phyloP scores from a whole-genome alignment of 1,139 yeast genomes.

The Sugiyamaella novakii region DNA sequence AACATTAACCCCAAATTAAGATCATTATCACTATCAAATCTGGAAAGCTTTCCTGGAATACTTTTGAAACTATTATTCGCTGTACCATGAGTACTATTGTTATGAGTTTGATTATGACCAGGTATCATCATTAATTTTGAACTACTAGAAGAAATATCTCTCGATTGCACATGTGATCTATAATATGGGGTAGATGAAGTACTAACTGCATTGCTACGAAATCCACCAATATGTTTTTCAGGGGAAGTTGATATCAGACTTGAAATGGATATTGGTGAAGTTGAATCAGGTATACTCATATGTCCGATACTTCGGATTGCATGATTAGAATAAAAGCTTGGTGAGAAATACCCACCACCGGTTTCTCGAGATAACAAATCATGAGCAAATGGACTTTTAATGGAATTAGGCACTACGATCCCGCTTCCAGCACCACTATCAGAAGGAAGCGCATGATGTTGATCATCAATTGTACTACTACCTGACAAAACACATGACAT shows the following conservation, averaged over 20 bases:
- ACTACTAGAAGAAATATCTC: slow-evolving; percentile 18
- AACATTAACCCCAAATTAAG: slow-evolving; percentile 24
- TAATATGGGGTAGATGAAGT: slow-evolving; percentile 18
- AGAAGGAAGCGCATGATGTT: neutral
- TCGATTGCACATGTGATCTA: slow-evolving; percentile 14
- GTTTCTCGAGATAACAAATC: slow-evolving; percentile 26
- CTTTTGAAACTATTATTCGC: slow-evolving; percentile 22
- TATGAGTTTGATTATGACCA: slow-evolving; percentile 1
- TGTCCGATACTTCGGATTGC: neutral
- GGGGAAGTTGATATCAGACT: slow-evolving; percentile 33
- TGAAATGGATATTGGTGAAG: slow-evolving; percentile 26
- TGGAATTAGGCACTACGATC: slow-evolving; percentile 3
- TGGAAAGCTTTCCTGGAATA: slow-evolving; percentile 9
- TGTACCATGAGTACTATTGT: slow-evolving; percentile 18
- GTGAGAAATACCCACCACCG: slow-evolving; percentile 19
- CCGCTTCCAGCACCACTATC: slow-evolving; percentile 10
- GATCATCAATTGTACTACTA: slow-evolving; percentile 12
- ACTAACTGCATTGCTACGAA: slow-evolving; percentile 3
- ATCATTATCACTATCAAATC: slow-evolving; percentile 28
- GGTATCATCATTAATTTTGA: slow-evolving; percentile 10
- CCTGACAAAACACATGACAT: slow-evolving; percentile 62
- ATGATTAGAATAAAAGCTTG: slow-evolving; percentile 3
- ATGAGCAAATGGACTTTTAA: slow-evolving; percentile 26
- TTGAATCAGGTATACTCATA: neutral
- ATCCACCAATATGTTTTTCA: slow-evolving; percentile 29